These are phyloP conservation scores for Penicillium sp. DNA, from an alignment of 2,329 filamentous ascomycete genomes.

Conservation along the genomic window DNA sequence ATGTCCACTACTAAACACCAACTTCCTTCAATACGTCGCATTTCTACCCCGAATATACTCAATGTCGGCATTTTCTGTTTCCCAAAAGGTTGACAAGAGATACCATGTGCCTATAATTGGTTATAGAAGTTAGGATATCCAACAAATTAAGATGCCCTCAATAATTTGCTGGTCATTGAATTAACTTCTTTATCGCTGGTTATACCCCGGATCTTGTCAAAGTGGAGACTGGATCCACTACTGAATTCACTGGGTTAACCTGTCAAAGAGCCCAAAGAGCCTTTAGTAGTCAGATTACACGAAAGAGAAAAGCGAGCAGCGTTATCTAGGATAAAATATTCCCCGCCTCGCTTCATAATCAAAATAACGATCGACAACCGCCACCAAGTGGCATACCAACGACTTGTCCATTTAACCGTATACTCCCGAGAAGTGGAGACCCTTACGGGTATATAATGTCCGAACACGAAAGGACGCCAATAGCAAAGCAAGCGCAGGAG, in stretches of 20 bases:
- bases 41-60: neutral
- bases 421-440: neutral
- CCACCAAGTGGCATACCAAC: neutral
- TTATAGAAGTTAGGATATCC: neutral
- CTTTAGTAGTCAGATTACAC: neutral
- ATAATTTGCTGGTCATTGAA: neutral
- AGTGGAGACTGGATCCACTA: neutral
- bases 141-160: neutral
- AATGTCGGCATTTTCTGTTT: neutral
- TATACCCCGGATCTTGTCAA: neutral
- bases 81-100: neutral
- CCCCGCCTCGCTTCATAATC: neutral
- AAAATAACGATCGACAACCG: neutral
- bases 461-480: neutral
- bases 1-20: neutral
- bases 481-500: constrained; percentile 3
- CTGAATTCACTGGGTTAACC: neutral
- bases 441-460: no score
- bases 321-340: neutral
- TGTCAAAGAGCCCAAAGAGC: neutral
- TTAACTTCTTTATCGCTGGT: neutral
- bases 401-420: neutral
- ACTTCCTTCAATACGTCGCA: neutral
- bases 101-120: neutral
- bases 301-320: neutral